Evolutionary conservation across 2,329 filamentous ascomycete species (phyloP).

Genomic region (Sporothrix brasiliensis): DNA sequence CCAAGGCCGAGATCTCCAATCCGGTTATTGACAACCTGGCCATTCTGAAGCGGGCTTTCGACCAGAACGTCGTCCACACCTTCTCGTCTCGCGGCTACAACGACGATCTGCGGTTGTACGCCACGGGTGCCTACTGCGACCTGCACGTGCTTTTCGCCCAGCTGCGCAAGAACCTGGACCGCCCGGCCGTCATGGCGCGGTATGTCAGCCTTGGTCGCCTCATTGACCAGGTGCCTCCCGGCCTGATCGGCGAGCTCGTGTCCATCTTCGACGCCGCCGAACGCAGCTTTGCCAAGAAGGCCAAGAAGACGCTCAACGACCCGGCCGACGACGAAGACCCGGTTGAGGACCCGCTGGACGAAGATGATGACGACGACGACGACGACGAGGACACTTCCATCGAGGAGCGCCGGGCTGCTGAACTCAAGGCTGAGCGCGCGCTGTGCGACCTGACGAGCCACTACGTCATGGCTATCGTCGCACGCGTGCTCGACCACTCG

Average conservation of each 20-base stretch:
- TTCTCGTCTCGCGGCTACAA: conserved; percentile 69
- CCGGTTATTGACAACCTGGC: conserved; percentile 64
- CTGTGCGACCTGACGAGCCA: conserved; percentile 86
- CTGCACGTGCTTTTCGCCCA: conserved; percentile 78
- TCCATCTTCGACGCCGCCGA: conserved; percentile 76
- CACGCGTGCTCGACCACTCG: conserved; percentile 69
- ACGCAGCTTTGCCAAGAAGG: conserved; percentile 72
- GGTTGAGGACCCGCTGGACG: conserved; percentile 63
- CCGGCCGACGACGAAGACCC: conserved; percentile 74
- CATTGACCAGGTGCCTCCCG: conserved; percentile 68
- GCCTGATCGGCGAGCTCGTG: conserved; percentile 68
- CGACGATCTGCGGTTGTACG: conserved; percentile 76
- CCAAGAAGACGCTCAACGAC: conserved; percentile 63
- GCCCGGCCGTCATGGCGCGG: conserved; percentile 49
- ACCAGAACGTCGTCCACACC: conserved; percentile 66
- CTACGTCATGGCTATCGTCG: conserved; percentile 77
- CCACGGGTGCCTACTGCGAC: conserved; percentile 78
- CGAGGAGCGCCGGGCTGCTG: conserved; percentile 63
- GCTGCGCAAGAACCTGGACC: conserved; percentile 60
- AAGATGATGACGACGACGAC: conserved; percentile 65
- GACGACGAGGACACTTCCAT: conserved; percentile 59
- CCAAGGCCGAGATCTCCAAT: conserved; percentile 59
- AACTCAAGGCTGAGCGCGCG: conserved; percentile 78
- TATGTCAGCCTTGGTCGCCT: conserved; percentile 62
- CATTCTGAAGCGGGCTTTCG: conserved; percentile 58